These are phyloP conservation scores for Kwoniella europaea DNA, from an alignment of 768 basidiomycete species.

Conservation along the genomic window DNA sequence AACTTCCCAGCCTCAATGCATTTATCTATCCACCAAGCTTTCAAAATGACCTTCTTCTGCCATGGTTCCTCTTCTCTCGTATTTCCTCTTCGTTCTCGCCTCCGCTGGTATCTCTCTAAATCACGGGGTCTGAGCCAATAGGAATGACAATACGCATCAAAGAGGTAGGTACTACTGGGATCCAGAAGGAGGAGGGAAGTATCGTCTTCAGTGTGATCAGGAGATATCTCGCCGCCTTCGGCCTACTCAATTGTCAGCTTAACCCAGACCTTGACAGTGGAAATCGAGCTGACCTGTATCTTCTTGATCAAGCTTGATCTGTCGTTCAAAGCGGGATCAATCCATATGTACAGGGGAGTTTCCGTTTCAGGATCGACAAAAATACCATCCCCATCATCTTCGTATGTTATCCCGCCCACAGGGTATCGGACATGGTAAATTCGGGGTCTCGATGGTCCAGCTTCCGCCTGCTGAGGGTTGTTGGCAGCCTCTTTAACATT, in stretches of 20 bases:
- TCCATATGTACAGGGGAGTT: constrained; percentile 29
- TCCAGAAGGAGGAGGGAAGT: constrained; percentile 28
- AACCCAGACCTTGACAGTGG: not conserved
- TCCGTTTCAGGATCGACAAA: constrained; percentile 20
- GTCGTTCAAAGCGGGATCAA: constrained; percentile 23
- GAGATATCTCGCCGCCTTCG: constrained; percentile 20
- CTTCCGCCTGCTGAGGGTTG: not conserved
- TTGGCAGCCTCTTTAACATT: not conserved
- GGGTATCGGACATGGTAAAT: constrained; percentile 19
- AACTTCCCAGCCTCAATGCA: constrained; percentile 37
- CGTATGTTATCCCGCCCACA: constrained; percentile 15
- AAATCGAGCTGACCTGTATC: constrained; percentile 22
- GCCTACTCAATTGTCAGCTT: constrained; percentile 8
- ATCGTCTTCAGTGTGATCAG: constrained; percentile 14
- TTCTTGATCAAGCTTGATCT: constrained; percentile 5
- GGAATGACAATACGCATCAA: constrained; percentile 43
- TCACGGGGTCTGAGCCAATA: constrained; percentile 28
- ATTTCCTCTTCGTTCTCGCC: not conserved
- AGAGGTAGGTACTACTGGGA: constrained; percentile 27
- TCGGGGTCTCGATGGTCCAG: constrained; percentile 9
- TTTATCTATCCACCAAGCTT: constrained; percentile 31
- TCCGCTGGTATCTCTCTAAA: not conserved
- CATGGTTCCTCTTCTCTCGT: constrained; percentile 25
- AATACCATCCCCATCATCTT: constrained; percentile 25
- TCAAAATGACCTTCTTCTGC: constrained; percentile 40